These are phyloP conservation scores for Paramecium bursaria DNA, from an alignment of 73 alveolate species.

Conservation along the genomic window DNA sequence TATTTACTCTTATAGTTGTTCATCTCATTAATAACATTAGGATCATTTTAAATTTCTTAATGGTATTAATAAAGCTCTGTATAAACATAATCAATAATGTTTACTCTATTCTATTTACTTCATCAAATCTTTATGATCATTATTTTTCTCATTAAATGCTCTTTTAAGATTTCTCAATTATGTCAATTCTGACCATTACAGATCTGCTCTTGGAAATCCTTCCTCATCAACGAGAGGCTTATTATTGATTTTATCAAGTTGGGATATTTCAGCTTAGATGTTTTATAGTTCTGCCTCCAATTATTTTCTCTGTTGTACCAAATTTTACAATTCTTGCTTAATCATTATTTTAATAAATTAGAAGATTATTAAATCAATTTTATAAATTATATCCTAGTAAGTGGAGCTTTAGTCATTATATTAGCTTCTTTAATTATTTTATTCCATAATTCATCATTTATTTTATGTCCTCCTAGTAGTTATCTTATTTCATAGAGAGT, in stretches of 20 bases:
- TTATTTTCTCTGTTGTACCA: too few relatives aligned
- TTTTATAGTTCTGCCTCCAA: too few relatives aligned
- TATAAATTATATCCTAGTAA: too few relatives aligned
- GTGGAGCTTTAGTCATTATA: too few relatives aligned
- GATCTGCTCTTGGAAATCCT: slow-evolving; percentile 94
- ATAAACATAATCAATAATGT: slow-evolving; percentile 66
- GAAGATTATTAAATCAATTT: too few relatives aligned
- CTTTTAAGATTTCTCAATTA: slow-evolving; percentile 81
- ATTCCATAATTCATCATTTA: slow-evolving; percentile 21
- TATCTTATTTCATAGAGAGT: slow-evolving; percentile 69
- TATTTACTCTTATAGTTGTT: slow-evolving; percentile 56
- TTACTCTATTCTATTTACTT: slow-evolving; percentile 83
- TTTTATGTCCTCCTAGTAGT: slow-evolving; percentile 67
- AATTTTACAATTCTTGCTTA: too few relatives aligned
- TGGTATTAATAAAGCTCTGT: slow-evolving; percentile 39
- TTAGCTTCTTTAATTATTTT: neutral
- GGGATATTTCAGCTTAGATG: too few relatives aligned
- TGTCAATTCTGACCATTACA: slow-evolving; percentile 82
- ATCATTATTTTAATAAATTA: too few relatives aligned
- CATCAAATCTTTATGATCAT: slow-evolving; percentile 91
- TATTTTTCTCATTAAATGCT: slow-evolving; percentile 79
- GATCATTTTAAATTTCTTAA: slow-evolving; percentile 51
- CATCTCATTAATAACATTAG: slow-evolving; percentile 17
- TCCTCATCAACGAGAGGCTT: too few relatives aligned
- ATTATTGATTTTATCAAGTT: too few relatives aligned